A percentile compares a stretch with the other conserved stretches of the same genome.
phyloP scores from a whole-genome alignment of 495 filamentous ascomycete genomes.

The Terfezia boudieri region DNA sequence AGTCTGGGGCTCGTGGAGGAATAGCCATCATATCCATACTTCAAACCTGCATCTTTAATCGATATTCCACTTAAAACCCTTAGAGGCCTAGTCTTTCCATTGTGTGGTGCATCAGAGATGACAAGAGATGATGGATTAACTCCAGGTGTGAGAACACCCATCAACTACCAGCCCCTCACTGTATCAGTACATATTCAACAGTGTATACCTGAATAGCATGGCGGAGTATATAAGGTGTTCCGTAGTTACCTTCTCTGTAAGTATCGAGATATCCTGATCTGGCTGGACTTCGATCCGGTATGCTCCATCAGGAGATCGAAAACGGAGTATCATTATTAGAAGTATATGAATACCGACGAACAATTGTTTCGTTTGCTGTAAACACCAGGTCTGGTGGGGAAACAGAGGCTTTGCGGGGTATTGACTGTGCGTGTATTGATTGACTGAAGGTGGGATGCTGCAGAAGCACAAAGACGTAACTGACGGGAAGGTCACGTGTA shows the following conservation, averaged over 20 bases:
- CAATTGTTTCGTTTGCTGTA: too few species aligned
- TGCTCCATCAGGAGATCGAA: constrained; percentile 45
- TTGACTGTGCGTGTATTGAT: too few species aligned
- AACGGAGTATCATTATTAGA: constrained; percentile 39
- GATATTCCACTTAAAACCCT: neutral
- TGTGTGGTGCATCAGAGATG: constrained; percentile 23
- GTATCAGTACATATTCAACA: neutral
- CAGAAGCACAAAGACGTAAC: too few species aligned
- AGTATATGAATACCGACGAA: neutral
- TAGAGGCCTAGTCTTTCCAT: neutral
- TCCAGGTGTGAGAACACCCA: constrained; percentile 2
- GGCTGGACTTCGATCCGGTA: constrained; percentile 34
- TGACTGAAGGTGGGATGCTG: too few species aligned
- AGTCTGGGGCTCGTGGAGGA: constrained; percentile 42
- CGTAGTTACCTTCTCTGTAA: too few species aligned
- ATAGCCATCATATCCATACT: neutral
- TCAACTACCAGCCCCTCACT: neutral
- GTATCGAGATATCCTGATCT: too few species aligned
- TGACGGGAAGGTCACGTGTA: too few species aligned
- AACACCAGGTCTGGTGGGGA: too few species aligned
- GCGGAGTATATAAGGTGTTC: neutral
- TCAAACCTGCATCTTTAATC: neutral
- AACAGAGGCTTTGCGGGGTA: too few species aligned
- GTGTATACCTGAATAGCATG: neutral
- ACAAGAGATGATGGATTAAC: constrained; percentile 20